Base-by-base conservation (phyloP, 2,329 filamentous ascomycete genomes). In the Phaeomoniella chlamydospora region DNA sequence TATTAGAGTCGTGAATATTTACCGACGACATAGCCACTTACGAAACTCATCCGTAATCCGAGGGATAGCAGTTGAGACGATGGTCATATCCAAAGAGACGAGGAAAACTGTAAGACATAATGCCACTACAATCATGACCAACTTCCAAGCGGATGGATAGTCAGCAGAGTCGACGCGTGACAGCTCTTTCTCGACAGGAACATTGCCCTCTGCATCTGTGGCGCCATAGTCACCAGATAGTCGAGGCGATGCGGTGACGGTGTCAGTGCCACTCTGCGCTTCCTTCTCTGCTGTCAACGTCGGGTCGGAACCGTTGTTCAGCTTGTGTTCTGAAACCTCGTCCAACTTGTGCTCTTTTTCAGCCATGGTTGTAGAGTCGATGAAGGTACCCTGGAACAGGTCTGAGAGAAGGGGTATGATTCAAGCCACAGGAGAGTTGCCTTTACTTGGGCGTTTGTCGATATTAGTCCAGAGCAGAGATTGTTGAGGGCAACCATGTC, bases 41-140 rank as follows among this genome's bases (percentile, higher is more conserved):
- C 22, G 45, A 42, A 56, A 56, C 26, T 53, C 36, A 39, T 56
- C 49, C 3, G 54, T 56, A 31, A 56, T 56, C 19, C 48, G 46
- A 4, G 53, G 53, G 30, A 55, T 56, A 11, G 53, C 53, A 4
- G 50, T 54, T 10, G 45, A 46, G 12, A 55, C 49, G 39, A 56
- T 55, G 19, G 52, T 55, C 37, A 45, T 46, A 33, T 47, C 46
- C 11, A 47, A 31, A n/a, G 42, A 43, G 10, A 47, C 42, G n/a
- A 49, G 40, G 40, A 49, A 48, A 32, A 48, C 42, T 13, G 42
- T 41, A 15, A 37, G 31, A 6, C 36, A 30, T 13, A 48, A 35
- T 29, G 43, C 40, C 10, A 48, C 31, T 11, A 47, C 36, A 35
- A 48, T 47, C 40, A 49, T 43, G 16, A 37, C 36, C 10, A 48